Base-by-base conservation (phyloP, 176 grass and related monocot species). In the Cenchrus purpureus region DNA sequence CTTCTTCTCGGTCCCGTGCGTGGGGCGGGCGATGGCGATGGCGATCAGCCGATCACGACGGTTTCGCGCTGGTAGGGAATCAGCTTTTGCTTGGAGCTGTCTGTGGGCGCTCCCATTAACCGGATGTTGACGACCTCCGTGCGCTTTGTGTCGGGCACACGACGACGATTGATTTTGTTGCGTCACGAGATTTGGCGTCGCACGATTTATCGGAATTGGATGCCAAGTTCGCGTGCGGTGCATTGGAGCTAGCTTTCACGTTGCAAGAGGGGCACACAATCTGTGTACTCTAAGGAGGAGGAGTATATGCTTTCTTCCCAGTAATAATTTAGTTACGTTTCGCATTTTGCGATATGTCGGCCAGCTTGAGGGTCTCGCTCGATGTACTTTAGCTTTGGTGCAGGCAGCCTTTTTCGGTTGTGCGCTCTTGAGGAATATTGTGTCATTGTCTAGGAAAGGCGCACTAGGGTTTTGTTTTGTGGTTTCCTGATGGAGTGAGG, bases 391-490 rank as follows among this genome's bases (percentile, higher is more conserved):
- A 65, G 34, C 28, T 52, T 65, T 52, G 11, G 32, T 14, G 6
- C 28, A 20, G 5, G 31, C 31, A 40, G 2, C 10, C 63, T 68
- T 68, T 68, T 66, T 57, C 20, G 15, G 65, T 11, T 44, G 12
- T 15, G 46, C 29, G 15, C 4, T 54, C 79, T 9, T 28, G 65
- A 82, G 40, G 13, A 56, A 12, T 56, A 28, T 28, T 81, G 20
- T 28, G n/a, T 42, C 65, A 25, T 42, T 43, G 65, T 25, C 32
- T 20, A 44, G 17, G 32, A 81, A 81, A 81, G n/a, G 29, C 65
- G 79, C 79, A 81, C 65, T 70, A 29, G 3, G 65, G 20, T 28
- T 16, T 69, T 68, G 6, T 14, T 28, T 80, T n/a, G 31, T n/a
- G 31, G 50, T 69, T 76, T 57, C 65, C 51, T 16, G 20, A 70